Evolutionary conservation across 768 basidiomycete species (phyloP).

Genomic region (Russula olivacea): DNA sequence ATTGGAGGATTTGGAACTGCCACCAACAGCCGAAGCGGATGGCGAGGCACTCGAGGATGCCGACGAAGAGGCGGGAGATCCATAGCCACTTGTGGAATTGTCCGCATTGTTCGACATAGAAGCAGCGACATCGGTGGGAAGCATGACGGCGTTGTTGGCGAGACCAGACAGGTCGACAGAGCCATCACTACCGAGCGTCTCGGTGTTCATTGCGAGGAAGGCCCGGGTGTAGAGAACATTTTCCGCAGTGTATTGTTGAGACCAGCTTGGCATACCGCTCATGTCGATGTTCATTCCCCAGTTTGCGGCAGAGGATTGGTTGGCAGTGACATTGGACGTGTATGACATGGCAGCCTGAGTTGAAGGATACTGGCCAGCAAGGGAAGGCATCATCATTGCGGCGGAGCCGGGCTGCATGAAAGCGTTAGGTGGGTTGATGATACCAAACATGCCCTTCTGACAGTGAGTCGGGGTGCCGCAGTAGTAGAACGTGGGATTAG

Average conservation of each 20-base stretch:
- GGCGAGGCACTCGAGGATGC: constrained; percentile 24
- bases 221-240: constrained; percentile 50
- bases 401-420: constrained; percentile 43
- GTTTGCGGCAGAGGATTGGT: constrained; percentile 41
- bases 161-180: constrained; percentile 43
- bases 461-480: constrained; percentile 69
- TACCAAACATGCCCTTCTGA: constrained; percentile 80
- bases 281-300: constrained; percentile 68
- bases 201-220: constrained; percentile 45
- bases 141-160: constrained; percentile 45
- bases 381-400: constrained; percentile 45
- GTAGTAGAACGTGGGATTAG: constrained; percentile 68
- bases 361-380: constrained; percentile 39
- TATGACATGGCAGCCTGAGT: constrained; percentile 52
- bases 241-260: constrained; percentile 44
- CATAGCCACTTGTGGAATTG: constrained; percentile 27
- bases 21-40: constrained; percentile 26
- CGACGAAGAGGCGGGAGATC: constrained; percentile 23
- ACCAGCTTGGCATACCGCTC: constrained; percentile 47
- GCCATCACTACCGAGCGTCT: constrained; percentile 47
- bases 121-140: constrained; percentile 52
- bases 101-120: constrained; percentile 35
- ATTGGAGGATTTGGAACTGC: constrained; percentile 28
- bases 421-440: constrained; percentile 60
- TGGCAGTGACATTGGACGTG: constrained; percentile 42